Percentiles rank a stretch among this genome's conserved stretches.
These are phyloP conservation scores for Starmerella stigmatis DNA, from an alignment of 805 yeast genomes.

Conservation along the genomic window DNA sequence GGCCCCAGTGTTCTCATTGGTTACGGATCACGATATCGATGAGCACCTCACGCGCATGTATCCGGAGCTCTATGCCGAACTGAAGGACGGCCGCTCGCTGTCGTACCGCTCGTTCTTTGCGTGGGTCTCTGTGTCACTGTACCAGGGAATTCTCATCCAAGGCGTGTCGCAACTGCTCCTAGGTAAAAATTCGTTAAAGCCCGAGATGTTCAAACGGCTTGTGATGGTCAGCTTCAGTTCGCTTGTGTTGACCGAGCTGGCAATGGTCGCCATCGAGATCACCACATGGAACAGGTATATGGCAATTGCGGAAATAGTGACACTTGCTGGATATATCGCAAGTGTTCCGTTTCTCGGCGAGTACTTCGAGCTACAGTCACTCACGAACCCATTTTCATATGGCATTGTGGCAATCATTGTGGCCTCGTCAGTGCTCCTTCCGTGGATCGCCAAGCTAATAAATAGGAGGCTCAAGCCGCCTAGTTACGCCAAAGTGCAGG, in stretches of 20 bases:
- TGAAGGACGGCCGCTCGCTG: conserved; percentile 76
- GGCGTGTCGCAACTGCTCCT: conserved; percentile 68
- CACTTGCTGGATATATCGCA: conserved; percentile 54
- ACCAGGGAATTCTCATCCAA: conserved; percentile 82
- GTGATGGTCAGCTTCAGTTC: conserved; percentile 82
- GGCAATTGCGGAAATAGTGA: conserved; percentile 61
- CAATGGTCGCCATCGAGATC: conserved; percentile 88
- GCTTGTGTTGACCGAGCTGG: conserved; percentile 69
- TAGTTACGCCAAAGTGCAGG: conserved; percentile 89
- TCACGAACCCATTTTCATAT: conserved; percentile 46
- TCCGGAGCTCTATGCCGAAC: conserved; percentile 89
- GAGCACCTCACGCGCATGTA: conserved; percentile 79
- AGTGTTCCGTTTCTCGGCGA: conserved; percentile 78
- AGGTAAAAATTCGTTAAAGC: conserved; percentile 37
- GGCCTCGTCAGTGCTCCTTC: conserved; percentile 68
- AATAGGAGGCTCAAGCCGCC: conserved; percentile 80
- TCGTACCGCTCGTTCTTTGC: conserved; percentile 80
- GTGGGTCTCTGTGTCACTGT: conserved; percentile 84
- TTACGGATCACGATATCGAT: conserved; percentile 81
- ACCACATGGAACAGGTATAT: conserved; percentile 82
- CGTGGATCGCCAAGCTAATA: conserved; percentile 72
- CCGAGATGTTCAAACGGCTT: conserved; percentile 51
- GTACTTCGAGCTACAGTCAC: conserved; percentile 67
- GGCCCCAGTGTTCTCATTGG: conserved; percentile 95
- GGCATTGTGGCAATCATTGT: conserved; percentile 63